Evolutionary conservation across 768 basidiomycete species (phyloP).

Genomic region (Auricularia sp.): DNA sequence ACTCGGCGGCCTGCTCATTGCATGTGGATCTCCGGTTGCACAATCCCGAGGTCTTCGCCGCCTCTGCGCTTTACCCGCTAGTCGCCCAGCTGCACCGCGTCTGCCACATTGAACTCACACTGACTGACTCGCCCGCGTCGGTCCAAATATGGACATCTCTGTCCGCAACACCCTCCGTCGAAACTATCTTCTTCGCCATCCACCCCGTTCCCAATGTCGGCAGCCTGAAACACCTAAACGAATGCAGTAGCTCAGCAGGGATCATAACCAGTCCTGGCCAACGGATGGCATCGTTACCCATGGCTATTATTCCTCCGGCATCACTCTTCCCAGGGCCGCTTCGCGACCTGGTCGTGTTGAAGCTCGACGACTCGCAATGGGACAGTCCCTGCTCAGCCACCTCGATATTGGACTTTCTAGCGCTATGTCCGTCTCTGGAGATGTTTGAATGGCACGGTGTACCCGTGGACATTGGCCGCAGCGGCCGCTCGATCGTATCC

Average conservation of each 20-base stretch:
- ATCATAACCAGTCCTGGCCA: constrained; percentile 10
- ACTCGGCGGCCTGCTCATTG: constrained; percentile 44
- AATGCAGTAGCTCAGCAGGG: constrained; percentile 8
- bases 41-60: constrained; percentile 35
- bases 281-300: constrained; percentile 38
- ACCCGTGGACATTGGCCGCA: constrained; percentile 26
- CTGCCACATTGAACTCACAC: constrained; percentile 10
- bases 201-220: neutral
- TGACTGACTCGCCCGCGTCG: neutral
- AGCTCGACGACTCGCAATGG: constrained; percentile 33
- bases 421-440: constrained; percentile 51
- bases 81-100: constrained; percentile 21
- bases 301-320: constrained; percentile 40
- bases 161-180: neutral
- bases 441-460: constrained; percentile 47
- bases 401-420: constrained; percentile 49
- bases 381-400: constrained; percentile 34
- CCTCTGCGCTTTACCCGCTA: constrained; percentile 50
- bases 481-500: constrained; percentile 25
- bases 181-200: neutral
- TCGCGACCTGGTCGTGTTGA: constrained; percentile 28
- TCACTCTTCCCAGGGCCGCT: constrained; percentile 37
- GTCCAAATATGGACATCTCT: neutral
- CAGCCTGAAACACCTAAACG: constrained; percentile 7
- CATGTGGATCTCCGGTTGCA: constrained; percentile 41